Base-by-base conservation (phyloP, 2,329 filamentous ascomycete species). In the Venturia carpophila region DNA sequence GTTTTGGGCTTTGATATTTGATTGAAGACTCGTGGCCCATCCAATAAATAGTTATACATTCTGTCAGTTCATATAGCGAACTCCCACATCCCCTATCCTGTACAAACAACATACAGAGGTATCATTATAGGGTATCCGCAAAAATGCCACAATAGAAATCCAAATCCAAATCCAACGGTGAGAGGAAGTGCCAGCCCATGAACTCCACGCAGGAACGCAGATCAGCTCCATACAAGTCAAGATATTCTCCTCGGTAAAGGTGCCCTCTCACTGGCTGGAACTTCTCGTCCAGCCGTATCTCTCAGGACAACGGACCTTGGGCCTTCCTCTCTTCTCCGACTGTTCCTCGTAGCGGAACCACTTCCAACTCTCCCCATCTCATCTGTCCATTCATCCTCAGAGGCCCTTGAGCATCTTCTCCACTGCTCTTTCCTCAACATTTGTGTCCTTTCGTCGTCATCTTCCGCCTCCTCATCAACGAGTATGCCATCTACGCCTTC, bases 401-500 rank as follows among this genome's bases (percentile, higher is more conserved):
- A 49, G 10, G 56, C 65, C 34, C 62, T 39, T 21, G 45, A 30
- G 17, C 27, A 30, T 24, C 64, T 30, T 30, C 39, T 49, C 49
- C 45, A 34, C 68, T 73, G 71, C 56, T 75, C 74, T 67, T 71
- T 69, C 63, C 79, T 77, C 64, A 88, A 76, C 85, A 87, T 89
- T 67, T 79, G 80, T 66, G 81, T 81, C 69, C 79, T 79, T 77
- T 86, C 87, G 68, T 82, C 78, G 66, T 83, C 79, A 62, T 77
- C 75, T 64, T 81, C 80, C 13, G 76, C 73, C 39, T 76, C 75
- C 64, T 81, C 82, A 45, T 86, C 83, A 64, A 91, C 75, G 66
- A 90, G 78, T 71, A 86, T 87, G 67, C 88, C 89, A 67, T 91
- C 88, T 42, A 84, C 86, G 19, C 83, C 87, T 67, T 90, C 88